Conservation (phyloP, 306 rosid genomes). For the Acacia crassicarpa region DNA sequence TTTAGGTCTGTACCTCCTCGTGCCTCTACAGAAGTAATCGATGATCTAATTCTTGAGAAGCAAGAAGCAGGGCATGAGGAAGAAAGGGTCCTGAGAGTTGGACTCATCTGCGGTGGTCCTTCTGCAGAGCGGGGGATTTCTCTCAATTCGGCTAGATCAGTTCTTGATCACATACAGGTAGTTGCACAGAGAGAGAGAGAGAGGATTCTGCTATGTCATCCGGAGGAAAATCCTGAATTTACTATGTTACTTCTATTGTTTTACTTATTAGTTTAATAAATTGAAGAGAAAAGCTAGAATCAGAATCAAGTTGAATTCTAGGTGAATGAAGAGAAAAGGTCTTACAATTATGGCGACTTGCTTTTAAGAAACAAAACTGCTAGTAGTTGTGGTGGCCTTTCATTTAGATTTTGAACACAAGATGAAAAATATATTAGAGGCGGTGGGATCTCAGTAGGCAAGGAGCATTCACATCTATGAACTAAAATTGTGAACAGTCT, state of each 20-base stretch:
- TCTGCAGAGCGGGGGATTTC: slow-evolving; percentile 98
- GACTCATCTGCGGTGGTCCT: slow-evolving; percentile 90
- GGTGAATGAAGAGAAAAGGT: background rate
- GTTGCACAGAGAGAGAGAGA: background rate
- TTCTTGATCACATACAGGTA: slow-evolving; percentile 89
- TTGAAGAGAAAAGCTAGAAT: background rate
- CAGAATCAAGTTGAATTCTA: background rate
- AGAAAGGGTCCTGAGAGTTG: slow-evolving; percentile 59
- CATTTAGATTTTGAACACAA: background rate
- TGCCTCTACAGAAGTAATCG: slow-evolving; percentile 39
- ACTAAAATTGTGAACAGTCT: background rate
- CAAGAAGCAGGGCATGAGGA: slow-evolving; percentile 22
- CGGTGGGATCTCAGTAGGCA: background rate
- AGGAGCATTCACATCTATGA: background rate
- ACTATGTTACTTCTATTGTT: background rate
- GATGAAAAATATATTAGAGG: background rate
- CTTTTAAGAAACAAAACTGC: background rate
- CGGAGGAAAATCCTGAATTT: background rate
- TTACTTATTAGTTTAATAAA: background rate
- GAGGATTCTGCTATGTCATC: background rate
- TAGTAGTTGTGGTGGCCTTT: background rate
- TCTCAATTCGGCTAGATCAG: slow-evolving; percentile 89
- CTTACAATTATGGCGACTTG: background rate
- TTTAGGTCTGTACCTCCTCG: slow-evolving; percentile 26
- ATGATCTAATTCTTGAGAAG: slow-evolving; percentile 29